phyloP scores from a whole-genome alignment of 805 yeast species.

The Candida piceae region DNA sequence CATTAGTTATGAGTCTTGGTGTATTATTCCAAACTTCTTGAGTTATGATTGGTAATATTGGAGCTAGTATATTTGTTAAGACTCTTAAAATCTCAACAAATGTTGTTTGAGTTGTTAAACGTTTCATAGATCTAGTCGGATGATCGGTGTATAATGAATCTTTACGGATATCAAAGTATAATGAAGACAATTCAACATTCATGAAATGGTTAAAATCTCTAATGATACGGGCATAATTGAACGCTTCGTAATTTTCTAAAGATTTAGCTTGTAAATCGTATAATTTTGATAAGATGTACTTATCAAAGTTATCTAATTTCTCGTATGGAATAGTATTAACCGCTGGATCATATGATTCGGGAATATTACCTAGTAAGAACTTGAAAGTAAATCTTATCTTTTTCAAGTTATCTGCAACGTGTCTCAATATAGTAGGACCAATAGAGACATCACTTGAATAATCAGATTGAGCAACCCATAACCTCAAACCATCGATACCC shows the following conservation, averaged over 20 bases:
- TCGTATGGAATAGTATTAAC: no score
- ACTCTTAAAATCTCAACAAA: constrained; percentile 52
- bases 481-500: constrained; percentile 87
- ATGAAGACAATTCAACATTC: constrained; percentile 70
- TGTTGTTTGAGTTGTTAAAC: constrained; percentile 63
- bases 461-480: constrained; percentile 87
- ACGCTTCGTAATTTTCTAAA: constrained; percentile 43
- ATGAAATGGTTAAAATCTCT: constrained; percentile 66
- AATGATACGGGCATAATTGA: constrained; percentile 66
- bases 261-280: constrained; percentile 39
- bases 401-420: constrained; percentile 75
- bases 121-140: constrained; percentile 34
- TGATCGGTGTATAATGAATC: constrained; percentile 78
- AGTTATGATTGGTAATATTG: constrained; percentile 75
- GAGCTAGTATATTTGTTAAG: constrained; percentile 66
- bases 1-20: constrained; percentile 29
- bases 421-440: constrained; percentile 64
- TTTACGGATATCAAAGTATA: constrained; percentile 82
- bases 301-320: constrained; percentile 41
- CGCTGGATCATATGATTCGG: constrained; percentile 20
- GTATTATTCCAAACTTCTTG: constrained; percentile 83
- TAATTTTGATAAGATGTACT: constrained; percentile 54
- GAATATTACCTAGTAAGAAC: constrained; percentile 75
- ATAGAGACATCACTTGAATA: constrained; percentile 76
- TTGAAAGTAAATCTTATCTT: constrained; percentile 79